Percentiles rank a stretch among this genome's conserved stretches.
Evolutionary conservation across 2,329 filamentous ascomycete genomes (phyloP).

Genomic region (Fusarium nygamai): DNA sequence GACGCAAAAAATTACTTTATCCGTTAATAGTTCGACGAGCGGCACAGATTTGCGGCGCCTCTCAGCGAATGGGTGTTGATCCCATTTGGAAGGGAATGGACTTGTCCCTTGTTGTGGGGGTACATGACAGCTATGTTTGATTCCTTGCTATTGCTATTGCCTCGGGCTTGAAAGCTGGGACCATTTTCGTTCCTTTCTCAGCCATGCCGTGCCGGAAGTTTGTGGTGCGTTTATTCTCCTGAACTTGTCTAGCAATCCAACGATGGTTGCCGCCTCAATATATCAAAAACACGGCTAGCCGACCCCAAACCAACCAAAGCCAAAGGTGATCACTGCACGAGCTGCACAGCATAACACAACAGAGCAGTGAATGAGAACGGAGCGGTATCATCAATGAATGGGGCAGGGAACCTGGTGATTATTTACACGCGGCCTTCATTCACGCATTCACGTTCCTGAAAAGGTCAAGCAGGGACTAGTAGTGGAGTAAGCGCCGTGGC

Average conservation of each 20-base stretch:
- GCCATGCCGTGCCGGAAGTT: conserved; percentile 4
- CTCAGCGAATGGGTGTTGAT: conserved; percentile 38
- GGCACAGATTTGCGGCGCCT: conserved; percentile 25
- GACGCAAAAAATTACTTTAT: conserved; percentile 6
- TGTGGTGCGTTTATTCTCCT: background rate
- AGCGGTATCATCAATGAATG: conserved; percentile 9
- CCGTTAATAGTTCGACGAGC: conserved; percentile 27
- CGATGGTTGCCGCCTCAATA: conserved; percentile 34
- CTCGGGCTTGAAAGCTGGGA: conserved; percentile 9
- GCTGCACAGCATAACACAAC: conserved; percentile 12
- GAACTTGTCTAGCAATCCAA: conserved; percentile 17
- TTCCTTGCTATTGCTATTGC: background rate
- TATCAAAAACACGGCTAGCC: conserved; percentile 26
- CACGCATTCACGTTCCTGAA: conserved; percentile 40
- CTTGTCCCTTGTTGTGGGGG: conserved; percentile 26
- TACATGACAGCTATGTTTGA: conserved; percentile 10
- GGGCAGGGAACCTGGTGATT: conserved; percentile 24
- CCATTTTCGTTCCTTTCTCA: conserved; percentile 13
- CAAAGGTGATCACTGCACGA: conserved; percentile 19
- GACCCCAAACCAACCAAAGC: conserved; percentile 21
- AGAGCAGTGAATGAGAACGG: conserved; percentile 2
- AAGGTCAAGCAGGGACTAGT: conserved; percentile 39
- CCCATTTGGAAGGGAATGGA: conserved; percentile 35
- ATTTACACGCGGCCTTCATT: conserved; percentile 31
- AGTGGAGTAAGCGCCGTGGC: conserved; percentile 34